Conservation (phyloP, 106 monocot genomes). For the Dendrobium nobile region DNA sequence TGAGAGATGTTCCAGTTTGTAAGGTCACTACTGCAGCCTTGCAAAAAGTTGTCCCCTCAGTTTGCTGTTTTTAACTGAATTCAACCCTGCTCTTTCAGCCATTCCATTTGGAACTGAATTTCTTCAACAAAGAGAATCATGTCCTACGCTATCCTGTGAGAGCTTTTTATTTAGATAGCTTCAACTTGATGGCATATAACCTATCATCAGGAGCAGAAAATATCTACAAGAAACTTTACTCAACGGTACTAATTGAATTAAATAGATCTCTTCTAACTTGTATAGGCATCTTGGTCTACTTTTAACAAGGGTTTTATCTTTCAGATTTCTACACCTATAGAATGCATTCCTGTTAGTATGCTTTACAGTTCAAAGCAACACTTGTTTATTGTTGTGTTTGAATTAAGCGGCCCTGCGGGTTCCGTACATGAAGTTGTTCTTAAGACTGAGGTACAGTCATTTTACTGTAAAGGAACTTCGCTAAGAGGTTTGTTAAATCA, state of each 20-base stretch:
- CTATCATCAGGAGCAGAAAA: conserved; percentile 74
- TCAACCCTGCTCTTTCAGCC: conserved; percentile 40
- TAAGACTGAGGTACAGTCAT: conserved; percentile 66
- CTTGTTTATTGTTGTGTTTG: conserved; percentile 74
- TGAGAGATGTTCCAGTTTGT: conserved; percentile 87
- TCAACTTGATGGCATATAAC: conserved; percentile 91
- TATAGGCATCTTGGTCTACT: background rate
- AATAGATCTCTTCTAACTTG: background rate
- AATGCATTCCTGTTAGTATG: conserved; percentile 65
- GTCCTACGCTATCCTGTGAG: conserved; percentile 83
- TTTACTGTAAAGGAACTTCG: conserved; percentile 73
- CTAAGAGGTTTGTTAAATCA: conserved; percentile 49
- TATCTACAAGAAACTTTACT: conserved; percentile 86
- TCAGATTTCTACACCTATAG: conserved; percentile 82
- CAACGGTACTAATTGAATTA: conserved; percentile 39
- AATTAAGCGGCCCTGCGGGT: conserved; percentile 55
- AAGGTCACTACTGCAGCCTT: conserved; percentile 35
- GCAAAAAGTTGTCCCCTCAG: background rate
- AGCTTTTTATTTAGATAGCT: conserved; percentile 88
- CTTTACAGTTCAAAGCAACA: conserved; percentile 92
- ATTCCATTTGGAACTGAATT: conserved; percentile 89
- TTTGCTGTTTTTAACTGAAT: conserved; percentile 10
- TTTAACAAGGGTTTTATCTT: background rate
- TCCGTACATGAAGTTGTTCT: conserved; percentile 81
- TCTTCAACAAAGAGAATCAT: conserved; percentile 86